Evolutionary conservation across 164 flowering plant genomes (phyloP).

Genomic region (Amborella trichopoda): DNA sequence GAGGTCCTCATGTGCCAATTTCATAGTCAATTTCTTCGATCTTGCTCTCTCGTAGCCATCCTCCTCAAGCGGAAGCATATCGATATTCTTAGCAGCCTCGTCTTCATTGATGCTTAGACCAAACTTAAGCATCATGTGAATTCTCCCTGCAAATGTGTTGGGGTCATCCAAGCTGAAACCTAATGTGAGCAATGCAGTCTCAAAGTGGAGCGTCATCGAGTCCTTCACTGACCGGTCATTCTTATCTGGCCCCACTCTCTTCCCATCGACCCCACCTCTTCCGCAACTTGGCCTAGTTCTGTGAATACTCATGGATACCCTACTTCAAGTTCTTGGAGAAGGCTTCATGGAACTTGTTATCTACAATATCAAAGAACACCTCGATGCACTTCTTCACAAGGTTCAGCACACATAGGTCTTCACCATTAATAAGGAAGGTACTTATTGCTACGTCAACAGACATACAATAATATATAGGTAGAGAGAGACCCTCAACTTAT

Average conservation of each 20-base stretch:
- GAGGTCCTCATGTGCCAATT: too few species aligned
- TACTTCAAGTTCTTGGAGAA: slow-evolving; percentile 3
- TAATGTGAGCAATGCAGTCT: slow-evolving; percentile 3
- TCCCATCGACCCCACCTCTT: slow-evolving; percentile 2
- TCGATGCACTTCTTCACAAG: slow-evolving; percentile 3
- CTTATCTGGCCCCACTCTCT: slow-evolving; percentile 2
- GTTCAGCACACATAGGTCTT: too few species aligned
- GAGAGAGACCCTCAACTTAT: too few species aligned
- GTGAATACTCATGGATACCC: neutral
- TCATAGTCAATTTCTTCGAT: slow-evolving; percentile 21
- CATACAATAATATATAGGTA: too few species aligned
- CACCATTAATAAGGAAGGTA: too few species aligned
- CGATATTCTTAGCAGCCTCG: slow-evolving; percentile 5
- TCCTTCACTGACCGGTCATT: slow-evolving; percentile 5
- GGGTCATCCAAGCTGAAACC: slow-evolving; percentile 3
- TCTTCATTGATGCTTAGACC: slow-evolving; percentile 7
- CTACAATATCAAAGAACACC: slow-evolving; percentile 1
- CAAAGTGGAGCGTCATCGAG: neutral
- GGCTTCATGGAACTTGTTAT: slow-evolving; percentile 1
- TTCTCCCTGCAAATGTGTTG: slow-evolving; percentile 2
- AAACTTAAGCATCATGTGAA: slow-evolving; percentile 9
- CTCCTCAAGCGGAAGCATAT: slow-evolving; percentile 20
- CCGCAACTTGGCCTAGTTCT: neutral
- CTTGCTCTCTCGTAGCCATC: slow-evolving; percentile 16
- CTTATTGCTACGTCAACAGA: too few species aligned